phyloP scores from a whole-genome alignment of 73 alveolate species.

The Paramecium pentaurelia region DNA sequence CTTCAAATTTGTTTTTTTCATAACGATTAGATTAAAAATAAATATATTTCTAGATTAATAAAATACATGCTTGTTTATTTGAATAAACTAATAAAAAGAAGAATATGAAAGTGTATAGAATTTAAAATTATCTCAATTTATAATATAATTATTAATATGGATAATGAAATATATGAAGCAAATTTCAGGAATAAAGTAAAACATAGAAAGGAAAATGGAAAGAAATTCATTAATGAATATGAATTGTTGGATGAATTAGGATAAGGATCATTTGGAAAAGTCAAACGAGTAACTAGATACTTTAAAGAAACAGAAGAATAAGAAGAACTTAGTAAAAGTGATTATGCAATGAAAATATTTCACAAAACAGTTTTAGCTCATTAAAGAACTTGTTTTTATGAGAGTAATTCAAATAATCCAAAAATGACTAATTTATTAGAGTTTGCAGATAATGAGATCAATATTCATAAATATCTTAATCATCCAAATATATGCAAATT shows the following conservation, averaged over 20 bases:
- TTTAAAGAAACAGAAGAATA: background rate
- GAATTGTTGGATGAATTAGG: background rate
- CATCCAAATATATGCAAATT: background rate
- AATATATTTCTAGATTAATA: background rate
- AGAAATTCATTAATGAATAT: background rate
- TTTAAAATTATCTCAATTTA: background rate
- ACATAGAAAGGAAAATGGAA: background rate
- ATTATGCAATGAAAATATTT: conserved; percentile 26
- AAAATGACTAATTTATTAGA: conserved; percentile 9
- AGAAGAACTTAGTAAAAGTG: background rate
- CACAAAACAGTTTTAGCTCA: background rate
- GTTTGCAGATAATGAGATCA: conserved; percentile 9
- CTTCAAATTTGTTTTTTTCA: conserved; percentile 17
- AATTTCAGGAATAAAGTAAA: background rate
- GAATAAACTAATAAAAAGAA: background rate
- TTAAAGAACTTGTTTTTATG: conserved; percentile 20
- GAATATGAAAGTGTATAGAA: background rate
- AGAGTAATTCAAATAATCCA: background rate
- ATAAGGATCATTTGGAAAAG: conserved; percentile 27
- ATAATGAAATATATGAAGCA: conserved; percentile 11
- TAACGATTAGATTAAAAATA: background rate
- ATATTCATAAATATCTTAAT: background rate
- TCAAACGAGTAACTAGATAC: background rate
- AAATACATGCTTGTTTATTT: background rate
- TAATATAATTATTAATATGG: background rate